phyloP scores from a whole-genome alignment of 345 rosid species.

The Brassica nigra region DNA sequence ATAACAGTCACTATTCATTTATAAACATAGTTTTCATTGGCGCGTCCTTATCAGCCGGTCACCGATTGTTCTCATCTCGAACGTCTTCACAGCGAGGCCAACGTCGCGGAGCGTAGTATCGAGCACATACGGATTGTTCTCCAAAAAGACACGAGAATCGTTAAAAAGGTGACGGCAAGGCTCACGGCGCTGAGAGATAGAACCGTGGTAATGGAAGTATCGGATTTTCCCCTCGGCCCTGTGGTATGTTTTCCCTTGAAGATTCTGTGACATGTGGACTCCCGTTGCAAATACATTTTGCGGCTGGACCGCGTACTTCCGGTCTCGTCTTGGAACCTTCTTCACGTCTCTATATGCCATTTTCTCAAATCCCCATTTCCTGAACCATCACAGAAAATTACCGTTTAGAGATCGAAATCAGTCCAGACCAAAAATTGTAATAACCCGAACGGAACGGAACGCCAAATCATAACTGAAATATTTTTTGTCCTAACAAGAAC shows the following conservation, averaged over 20 bases:
- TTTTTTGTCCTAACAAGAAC: background rate
- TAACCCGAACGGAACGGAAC: background rate
- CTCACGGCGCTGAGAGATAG: slow-evolving; percentile 68
- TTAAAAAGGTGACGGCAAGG: slow-evolving; percentile 69
- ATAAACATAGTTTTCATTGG: slow-evolving; percentile 46
- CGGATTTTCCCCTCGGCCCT: slow-evolving; percentile 57
- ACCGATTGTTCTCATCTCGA: slow-evolving; percentile 74
- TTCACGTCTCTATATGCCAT: slow-evolving; percentile 74
- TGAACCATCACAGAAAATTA: slow-evolving; percentile 19
- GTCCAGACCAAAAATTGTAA: background rate
- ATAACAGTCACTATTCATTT: slow-evolving; percentile 8
- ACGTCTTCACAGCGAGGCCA: slow-evolving; percentile 59
- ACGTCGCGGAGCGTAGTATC: slow-evolving; percentile 68
- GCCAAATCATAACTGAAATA: background rate
- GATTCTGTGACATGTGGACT: slow-evolving; percentile 87
- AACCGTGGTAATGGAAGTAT: slow-evolving; percentile 91
- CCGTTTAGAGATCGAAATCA: background rate
- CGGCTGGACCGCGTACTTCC: slow-evolving; percentile 86
- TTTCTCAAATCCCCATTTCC: slow-evolving; percentile 97
- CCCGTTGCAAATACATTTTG: slow-evolving; percentile 72
- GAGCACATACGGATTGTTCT: slow-evolving; percentile 62
- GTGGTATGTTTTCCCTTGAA: slow-evolving; percentile 66
- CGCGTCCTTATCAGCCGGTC: slow-evolving; percentile 58
- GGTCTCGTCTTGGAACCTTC: slow-evolving; percentile 72
- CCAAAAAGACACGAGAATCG: slow-evolving; percentile 41